Conservation (phyloP, 805 yeast species). For the Sungouiozyma intestinalis region DNA sequence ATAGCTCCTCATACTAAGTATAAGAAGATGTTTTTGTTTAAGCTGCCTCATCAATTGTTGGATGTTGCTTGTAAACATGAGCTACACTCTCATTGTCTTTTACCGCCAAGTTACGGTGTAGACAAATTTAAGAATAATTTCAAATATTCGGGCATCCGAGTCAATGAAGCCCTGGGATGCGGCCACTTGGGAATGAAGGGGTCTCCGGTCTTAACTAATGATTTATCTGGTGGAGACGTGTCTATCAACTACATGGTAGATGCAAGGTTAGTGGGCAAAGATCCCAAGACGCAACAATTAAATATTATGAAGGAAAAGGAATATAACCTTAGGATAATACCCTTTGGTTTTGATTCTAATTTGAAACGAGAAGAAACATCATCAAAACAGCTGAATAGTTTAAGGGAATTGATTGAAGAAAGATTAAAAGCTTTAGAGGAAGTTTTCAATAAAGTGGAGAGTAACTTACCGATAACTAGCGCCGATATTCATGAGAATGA, state of each 20-base stretch:
- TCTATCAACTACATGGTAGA: slow-evolving; percentile 46
- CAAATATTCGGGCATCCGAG: slow-evolving; percentile 24
- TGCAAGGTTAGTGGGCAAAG: slow-evolving; percentile 44
- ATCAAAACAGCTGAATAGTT: slow-evolving; percentile 15
- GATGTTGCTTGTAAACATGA: slow-evolving; percentile 44
- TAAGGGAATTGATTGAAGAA: slow-evolving; percentile 18
- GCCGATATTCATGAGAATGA: slow-evolving; percentile 22
- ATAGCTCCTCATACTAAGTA: slow-evolving; percentile 40
- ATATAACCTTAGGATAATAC: slow-evolving; percentile 32
- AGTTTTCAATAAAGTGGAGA: slow-evolving; percentile 16
- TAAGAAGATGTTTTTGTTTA: slow-evolving; percentile 50
- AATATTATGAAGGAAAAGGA: slow-evolving; percentile 29
- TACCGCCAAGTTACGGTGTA: slow-evolving; percentile 35
- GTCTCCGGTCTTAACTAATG: slow-evolving; percentile 43
- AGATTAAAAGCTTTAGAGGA: slow-evolving; percentile 19
- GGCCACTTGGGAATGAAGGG: slow-evolving; percentile 44
- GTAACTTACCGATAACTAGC: slow-evolving; percentile 16
- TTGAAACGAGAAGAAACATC: slow-evolving; percentile 5
- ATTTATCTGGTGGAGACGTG: slow-evolving; percentile 36
- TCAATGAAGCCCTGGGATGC: slow-evolving; percentile 32
- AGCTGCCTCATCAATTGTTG: slow-evolving; percentile 42
- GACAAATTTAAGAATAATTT: slow-evolving; percentile 25
- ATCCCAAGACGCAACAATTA: slow-evolving; percentile 20
- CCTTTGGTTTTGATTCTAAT: slow-evolving; percentile 27
- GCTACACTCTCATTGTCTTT: slow-evolving; percentile 29